phyloP scores from a whole-genome alignment of 495 filamentous ascomycete genomes.

The Penicillium goetzii region DNA sequence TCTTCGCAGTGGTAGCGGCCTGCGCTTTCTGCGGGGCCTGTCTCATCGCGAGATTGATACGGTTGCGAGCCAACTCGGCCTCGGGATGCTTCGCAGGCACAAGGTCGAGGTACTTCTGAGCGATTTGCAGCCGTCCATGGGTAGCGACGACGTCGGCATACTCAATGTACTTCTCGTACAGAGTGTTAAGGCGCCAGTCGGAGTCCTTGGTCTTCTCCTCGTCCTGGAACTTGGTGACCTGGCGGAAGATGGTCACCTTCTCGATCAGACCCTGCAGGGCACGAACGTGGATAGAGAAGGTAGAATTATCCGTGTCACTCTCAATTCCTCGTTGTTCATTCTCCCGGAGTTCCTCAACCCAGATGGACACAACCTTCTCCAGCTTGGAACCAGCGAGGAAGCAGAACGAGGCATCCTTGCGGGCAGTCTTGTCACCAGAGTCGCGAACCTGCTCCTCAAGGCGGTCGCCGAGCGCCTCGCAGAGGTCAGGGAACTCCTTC shows the following conservation, averaged over 20 bases:
- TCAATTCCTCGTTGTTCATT: conserved; percentile 74
- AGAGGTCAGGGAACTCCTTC: conserved; percentile 92
- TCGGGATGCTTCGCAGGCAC: conserved; percentile 84
- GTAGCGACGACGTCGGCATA: conserved; percentile 94
- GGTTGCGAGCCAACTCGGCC: conserved; percentile 83
- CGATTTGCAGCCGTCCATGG: conserved; percentile 82
- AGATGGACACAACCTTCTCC: conserved; percentile 94
- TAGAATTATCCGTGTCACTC: conserved; percentile 67
- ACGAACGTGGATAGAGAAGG: conserved; percentile 89
- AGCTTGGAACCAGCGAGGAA: conserved; percentile 93
- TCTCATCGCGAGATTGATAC: conserved; percentile 82
- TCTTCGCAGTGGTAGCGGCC: conserved; percentile 31
- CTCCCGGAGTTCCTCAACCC: conserved; percentile 86
- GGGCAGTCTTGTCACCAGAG: conserved; percentile 54
- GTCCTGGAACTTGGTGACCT: conserved; percentile 90
- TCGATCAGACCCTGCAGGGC: conserved; percentile 93
- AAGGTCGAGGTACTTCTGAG: conserved; percentile 89
- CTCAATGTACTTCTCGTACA: conserved; percentile 96
- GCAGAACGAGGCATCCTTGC: conserved; percentile 94
- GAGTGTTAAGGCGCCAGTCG: conserved; percentile 83
- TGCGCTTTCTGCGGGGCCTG: conserved; percentile 56
- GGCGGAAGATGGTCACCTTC: conserved; percentile 96
- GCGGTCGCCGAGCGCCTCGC: conserved; percentile 91
- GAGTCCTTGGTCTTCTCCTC: conserved; percentile 65
- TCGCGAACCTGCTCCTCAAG: conserved; percentile 69